phyloP scores from a whole-genome alignment of 2,329 filamentous ascomycete genomes.

The Epichloe coenophiala region DNA sequence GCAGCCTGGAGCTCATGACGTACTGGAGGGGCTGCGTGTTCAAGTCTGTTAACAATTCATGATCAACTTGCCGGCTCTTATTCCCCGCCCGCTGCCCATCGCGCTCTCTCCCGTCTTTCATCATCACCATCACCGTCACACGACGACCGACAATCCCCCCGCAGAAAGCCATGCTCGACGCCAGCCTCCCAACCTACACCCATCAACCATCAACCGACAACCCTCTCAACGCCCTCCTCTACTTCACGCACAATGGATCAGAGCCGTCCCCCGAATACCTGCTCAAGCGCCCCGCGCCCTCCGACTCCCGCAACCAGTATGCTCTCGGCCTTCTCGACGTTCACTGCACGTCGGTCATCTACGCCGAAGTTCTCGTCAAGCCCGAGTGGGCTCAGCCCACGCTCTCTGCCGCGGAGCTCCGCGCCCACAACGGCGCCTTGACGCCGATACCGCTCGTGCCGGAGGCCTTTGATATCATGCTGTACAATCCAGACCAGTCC shows the following conservation, averaged over 20 bases:
- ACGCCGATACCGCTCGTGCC: slow-evolving; percentile 59
- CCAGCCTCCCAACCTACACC: slow-evolving; percentile 70
- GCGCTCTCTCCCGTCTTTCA: too few species aligned
- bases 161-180: slow-evolving; percentile 59
- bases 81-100: too few species aligned
- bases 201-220: slow-evolving; percentile 39
- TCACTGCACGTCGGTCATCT: slow-evolving; percentile 67
- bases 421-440: slow-evolving; percentile 47
- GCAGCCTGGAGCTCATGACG: too few species aligned
- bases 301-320: slow-evolving; percentile 68
- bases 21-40: too few species aligned
- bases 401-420: slow-evolving; percentile 67
- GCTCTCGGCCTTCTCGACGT: slow-evolving; percentile 76
- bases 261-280: slow-evolving; percentile 73
- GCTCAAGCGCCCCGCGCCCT: slow-evolving; percentile 58
- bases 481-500: slow-evolving; percentile 89
- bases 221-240: slow-evolving; percentile 42
- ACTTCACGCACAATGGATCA: slow-evolving; percentile 58
- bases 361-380: slow-evolving; percentile 70
- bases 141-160: too few species aligned
- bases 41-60: too few species aligned
- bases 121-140: too few species aligned
- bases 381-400: slow-evolving; percentile 79
- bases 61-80: too few species aligned
- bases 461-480: slow-evolving; percentile 65